A percentile compares a stretch with the other conserved stretches of the same genome.
These are phyloP conservation scores for Zoysia japonica DNA, from an alignment of 176 grass and related monocot genomes.

Conservation along the genomic window DNA sequence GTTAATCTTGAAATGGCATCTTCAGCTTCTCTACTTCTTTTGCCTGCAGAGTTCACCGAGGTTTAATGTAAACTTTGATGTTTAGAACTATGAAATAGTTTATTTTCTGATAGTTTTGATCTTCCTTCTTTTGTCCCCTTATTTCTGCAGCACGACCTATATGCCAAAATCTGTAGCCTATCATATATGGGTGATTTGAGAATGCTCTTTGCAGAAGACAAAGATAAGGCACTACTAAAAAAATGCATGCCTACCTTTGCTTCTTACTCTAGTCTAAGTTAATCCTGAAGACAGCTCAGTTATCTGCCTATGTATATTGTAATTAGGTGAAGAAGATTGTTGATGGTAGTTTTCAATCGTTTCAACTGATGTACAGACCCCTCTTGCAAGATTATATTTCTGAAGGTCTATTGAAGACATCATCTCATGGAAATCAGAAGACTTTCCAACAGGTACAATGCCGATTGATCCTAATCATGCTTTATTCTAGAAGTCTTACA, in stretches of 20 bases:
- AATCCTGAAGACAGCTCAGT: not conserved
- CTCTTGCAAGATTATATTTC: not conserved
- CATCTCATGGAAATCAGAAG: not conserved
- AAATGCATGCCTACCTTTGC: not conserved
- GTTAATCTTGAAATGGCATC: slow-evolving; percentile 81
- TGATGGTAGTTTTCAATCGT: slow-evolving; percentile 3
- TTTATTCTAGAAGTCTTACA: not conserved
- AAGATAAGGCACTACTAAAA: slow-evolving; percentile 63
- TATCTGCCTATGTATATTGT: not conserved
- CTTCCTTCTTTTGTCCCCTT: not conserved
- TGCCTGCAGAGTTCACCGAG: slow-evolving; percentile 75
- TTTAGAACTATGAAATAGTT: slow-evolving; percentile 22
- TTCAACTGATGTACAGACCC: not conserved
- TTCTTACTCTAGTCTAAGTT: not conserved
- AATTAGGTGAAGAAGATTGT: slow-evolving; percentile 6
- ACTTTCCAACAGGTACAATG: not conserved
- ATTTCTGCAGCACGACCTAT: slow-evolving; percentile 74
- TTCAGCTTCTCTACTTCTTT: slow-evolving; percentile 83
- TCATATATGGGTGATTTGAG: slow-evolving; percentile 92
- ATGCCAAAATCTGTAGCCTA: slow-evolving; percentile 82
- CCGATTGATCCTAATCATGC: not conserved
- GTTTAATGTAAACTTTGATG: slow-evolving; percentile 46
- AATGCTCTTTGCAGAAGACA: slow-evolving; percentile 98
- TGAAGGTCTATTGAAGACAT: not conserved
- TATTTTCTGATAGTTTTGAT: slow-evolving; percentile 32